Conservation (phyloP, 2,329 filamentous ascomycete species). For the Colletotrichum sp. region DNA sequence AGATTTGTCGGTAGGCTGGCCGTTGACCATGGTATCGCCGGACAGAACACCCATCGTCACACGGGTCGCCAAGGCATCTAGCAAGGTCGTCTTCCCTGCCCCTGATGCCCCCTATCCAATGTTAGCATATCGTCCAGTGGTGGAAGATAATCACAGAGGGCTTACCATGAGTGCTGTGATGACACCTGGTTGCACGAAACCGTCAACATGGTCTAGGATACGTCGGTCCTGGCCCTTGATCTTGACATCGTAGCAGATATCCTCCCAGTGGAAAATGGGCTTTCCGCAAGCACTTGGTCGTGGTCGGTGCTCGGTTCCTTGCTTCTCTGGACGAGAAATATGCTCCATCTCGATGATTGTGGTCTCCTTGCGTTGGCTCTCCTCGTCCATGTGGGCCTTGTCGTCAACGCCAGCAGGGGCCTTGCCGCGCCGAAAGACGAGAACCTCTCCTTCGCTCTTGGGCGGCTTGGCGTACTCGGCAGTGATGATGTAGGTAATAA, state of each 20-base stretch:
- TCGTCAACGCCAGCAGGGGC: conserved; percentile 53
- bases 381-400: neutral
- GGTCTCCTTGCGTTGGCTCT: neutral
- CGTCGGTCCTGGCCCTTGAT: conserved; percentile 70
- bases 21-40: conserved; percentile 75
- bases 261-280: conserved; percentile 69
- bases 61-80: conserved; percentile 75
- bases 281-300: conserved; percentile 13
- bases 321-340: neutral
- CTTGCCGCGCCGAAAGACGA: conserved; percentile 56
- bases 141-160: conserved; percentile 5
- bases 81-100: conserved; percentile 77
- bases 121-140: neutral
- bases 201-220: conserved; percentile 74
- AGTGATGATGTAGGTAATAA: conserved; percentile 63
- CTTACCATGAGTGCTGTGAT: conserved; percentile 74
- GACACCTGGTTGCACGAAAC: conserved; percentile 79
- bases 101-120: conserved; percentile 63
- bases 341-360: neutral
- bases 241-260: conserved; percentile 66
- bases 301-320: neutral
- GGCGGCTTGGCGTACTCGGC: conserved; percentile 70
- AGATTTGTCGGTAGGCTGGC: conserved; percentile 65
- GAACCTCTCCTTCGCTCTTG: conserved; percentile 78
- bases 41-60: conserved; percentile 76